Evolutionary conservation across 164 flowering plant genomes (phyloP), one percentile per base, ranked within the genome.

Genomic region (Piper longum): DNA sequence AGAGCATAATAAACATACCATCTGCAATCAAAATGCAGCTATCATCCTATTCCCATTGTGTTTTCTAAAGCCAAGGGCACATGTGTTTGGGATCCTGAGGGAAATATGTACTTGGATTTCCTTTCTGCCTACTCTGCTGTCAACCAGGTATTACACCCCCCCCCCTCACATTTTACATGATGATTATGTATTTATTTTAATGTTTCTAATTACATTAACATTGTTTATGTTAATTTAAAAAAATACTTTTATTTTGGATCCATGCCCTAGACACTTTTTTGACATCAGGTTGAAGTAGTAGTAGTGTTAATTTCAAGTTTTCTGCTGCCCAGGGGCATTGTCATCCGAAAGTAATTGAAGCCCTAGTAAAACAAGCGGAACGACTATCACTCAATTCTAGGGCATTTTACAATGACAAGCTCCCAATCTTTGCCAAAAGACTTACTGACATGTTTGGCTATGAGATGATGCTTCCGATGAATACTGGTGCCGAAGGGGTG

Each of bases 401-500:
- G 73, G 99, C 99, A 59, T 95, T 95, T 76, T 81, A 91, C 63
- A 95, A 91, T 78, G 91, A 91, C 71, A 76, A 62, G 71, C 91
- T 95, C 69, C 99, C 97, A 56, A 43, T 81, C 57, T 82, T 86
- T 70, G 97, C 99, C 0, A 85, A 85, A 79, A 74, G 63, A 62
- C 60, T 93, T 52, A 84, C 88, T 19, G 72, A 60, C 73, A 75
- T 88, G 75, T 83, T 93, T 80, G 96, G 91, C 36, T 93, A 90
- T 73, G 99, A 89, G 39, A 95, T 91, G 99, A 90, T 85, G 67
- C 84, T 95, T 18, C 99, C 99, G 5, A 95, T 95, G 97, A 95
- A 95, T 63, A 95, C 97, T 65, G 99, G 99, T 60, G 99, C 99
- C 60, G 99, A 91, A 80, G 98, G 92, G 54, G 98, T 91, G 65